Conservation (phyloP, 2,329 filamentous ascomycete genomes). For the Chaetothyriales sp. region DNA sequence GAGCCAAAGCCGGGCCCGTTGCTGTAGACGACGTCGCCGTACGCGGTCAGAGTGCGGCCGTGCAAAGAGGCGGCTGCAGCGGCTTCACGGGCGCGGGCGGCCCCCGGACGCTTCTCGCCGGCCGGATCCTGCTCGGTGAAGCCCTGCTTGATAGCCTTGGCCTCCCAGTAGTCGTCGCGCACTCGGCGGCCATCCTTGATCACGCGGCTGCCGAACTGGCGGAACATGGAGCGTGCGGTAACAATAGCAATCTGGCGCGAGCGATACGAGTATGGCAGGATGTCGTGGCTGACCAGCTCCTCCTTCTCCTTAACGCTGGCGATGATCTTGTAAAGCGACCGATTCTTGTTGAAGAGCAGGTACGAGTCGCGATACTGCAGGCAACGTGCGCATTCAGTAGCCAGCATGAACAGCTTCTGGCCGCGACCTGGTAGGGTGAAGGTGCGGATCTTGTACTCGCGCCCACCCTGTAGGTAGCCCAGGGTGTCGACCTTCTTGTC, state of each 20-base stretch:
- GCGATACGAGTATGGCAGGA: constrained; percentile 89
- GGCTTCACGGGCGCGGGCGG: constrained; percentile 72
- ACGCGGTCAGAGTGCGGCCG: constrained; percentile 42
- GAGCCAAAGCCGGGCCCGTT: constrained; percentile 52
- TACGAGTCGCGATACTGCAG: constrained; percentile 96
- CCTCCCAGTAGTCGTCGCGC: constrained; percentile 97
- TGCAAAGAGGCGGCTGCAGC: constrained; percentile 45
- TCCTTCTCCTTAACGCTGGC: constrained; percentile 93
- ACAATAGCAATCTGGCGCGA: constrained; percentile 98
- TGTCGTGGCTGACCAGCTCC: constrained; percentile 85
- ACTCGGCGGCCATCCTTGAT: constrained; percentile 81
- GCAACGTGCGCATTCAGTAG: constrained; percentile 89
- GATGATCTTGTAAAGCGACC: constrained; percentile 94
- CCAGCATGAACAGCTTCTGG: constrained; percentile 95
- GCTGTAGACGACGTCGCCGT: constrained; percentile 79
- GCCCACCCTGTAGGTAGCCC: constrained; percentile 64
- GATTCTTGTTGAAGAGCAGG: constrained; percentile 94
- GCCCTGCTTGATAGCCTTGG: constrained; percentile 89
- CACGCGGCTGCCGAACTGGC: constrained; percentile 89
- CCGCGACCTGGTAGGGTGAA: constrained; percentile 84
- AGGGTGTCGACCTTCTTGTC: constrained; percentile 84
- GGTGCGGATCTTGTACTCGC: constrained; percentile 83
- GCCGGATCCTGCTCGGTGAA: constrained; percentile 95
- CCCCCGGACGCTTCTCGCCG: constrained; percentile 88
- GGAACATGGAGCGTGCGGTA: constrained; percentile 94